Evolutionary conservation across 768 basidiomycete genomes (phyloP), one percentile per base, ranked within the genome.

Genomic region (Cystobasidium tubakii): DNA sequence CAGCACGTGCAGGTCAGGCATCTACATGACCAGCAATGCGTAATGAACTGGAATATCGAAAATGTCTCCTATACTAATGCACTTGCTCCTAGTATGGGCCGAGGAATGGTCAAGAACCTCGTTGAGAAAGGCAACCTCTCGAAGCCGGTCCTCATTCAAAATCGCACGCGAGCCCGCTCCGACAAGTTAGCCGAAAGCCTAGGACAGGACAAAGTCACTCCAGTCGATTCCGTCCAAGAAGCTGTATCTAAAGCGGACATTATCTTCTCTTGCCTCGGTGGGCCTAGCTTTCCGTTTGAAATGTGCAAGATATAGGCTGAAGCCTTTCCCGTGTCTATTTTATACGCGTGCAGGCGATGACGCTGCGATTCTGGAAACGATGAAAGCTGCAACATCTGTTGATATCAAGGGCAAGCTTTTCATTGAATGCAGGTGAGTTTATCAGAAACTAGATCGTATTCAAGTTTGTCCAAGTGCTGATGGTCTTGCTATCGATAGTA

Each of bases 211-310:
- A 55, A 39, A 23, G 74, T 57, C 12, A 57, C 17, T 13, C 72
- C 67, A 29, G 66, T 53, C 25, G 43, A 53, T 34, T 29, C 50
- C 4, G 33, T 74, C 12, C 29, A 29, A 42, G 74, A 70, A n/a
- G 70, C 55, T 33, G 74, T 74, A 27, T 29, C 19, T 17, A n/a
- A 34, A 21, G 2, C 31, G 15, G 74, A 74, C 33, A 72, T 74
- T 31, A 44, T 74, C 31, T 74, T 74, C 66, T 53, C 66, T 42
- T 74, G 74, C 31, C n/a, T 74, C n/a, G 74, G 69, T 71, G 42
- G 29, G 69, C 27, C 12, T 29, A 21, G 13, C 43, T 25, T 67
- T 13, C 17, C n/a, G 10, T 43, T 9, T 31, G 3, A 33, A n/a
- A 9, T 13, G 17, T 21, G 27, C 4, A 6, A 54, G 27, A 31